These are phyloP conservation scores for Entomortierella chlamydospora DNA, from an alignment of 192 early-diverging fungal genomes.

Conservation along the genomic window DNA sequence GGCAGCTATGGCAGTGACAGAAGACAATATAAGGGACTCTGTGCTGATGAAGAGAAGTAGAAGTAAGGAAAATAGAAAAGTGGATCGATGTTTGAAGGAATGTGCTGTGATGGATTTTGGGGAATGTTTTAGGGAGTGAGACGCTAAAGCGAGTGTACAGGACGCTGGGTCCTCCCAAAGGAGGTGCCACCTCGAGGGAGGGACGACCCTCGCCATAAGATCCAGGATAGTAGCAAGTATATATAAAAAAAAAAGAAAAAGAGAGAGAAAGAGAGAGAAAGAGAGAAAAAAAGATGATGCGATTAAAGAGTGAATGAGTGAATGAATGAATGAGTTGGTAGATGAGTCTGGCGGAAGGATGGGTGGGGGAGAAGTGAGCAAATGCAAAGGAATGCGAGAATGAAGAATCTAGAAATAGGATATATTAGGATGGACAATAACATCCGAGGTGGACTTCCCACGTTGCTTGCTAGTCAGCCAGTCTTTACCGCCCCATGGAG, in stretches of 20 bases:
- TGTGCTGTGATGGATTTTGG: not conserved
- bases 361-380: no score
- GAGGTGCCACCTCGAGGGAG: slow-evolving; percentile 4
- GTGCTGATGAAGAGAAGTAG: not conserved
- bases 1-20: slow-evolving; percentile 2
- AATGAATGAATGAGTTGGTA: no score
- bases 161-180: slow-evolving; percentile 8
- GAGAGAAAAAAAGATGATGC: not conserved
- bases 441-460: not conserved
- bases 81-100: not conserved
- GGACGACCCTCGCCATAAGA: slow-evolving; percentile 22
- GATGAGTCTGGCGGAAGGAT: no score
- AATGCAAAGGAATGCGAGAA: no score
- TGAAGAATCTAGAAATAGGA: no score
- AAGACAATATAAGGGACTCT: not conserved
- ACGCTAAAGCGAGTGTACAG: not conserved
- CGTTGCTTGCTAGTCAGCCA: not conserved
- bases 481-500: no score
- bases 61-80: not conserved
- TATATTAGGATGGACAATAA: not conserved
- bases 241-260: not conserved
- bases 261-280: slow-evolving; percentile 2
- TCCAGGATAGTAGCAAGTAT: not conserved
- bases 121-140: not conserved
- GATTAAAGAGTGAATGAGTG: not conserved